These are phyloP conservation scores for Termitomyces sp. DNA, from an alignment of 768 basidiomycete species.

Conservation along the genomic window DNA sequence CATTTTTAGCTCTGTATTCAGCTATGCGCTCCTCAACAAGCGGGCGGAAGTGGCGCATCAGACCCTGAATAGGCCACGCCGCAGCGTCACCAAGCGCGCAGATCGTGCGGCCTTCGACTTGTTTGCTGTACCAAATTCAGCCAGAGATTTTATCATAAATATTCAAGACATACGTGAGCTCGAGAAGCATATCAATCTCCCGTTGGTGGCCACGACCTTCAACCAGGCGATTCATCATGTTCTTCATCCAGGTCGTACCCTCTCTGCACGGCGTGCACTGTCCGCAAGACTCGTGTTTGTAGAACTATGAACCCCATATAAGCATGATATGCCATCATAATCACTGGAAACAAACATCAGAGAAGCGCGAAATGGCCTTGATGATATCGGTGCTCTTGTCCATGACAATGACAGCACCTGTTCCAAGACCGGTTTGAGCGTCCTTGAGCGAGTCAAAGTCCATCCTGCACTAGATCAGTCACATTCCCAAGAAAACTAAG, in stretches of 20 bases:
- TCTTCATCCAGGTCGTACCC: conserved; percentile 99
- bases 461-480: conserved; percentile 54
- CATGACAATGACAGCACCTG: conserved; percentile 99
- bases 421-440: conserved; percentile 93
- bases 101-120: conserved; percentile 95
- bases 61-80: conserved; percentile 97
- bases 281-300: conserved; percentile 98
- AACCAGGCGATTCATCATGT: conserved; percentile 98
- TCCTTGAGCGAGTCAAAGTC: conserved; percentile 98
- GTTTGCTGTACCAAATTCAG: conserved; percentile 54
- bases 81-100: conserved; percentile 97
- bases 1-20: conserved; percentile 67
- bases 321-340: background rate
- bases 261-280: conserved; percentile 95
- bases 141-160: background rate
- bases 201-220: conserved; percentile 86
- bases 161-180: conserved; percentile 65
- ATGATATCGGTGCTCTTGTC: conserved; percentile 96
- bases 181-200: conserved; percentile 98
- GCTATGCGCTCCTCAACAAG: conserved; percentile 88
- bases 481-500: background rate
- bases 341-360: conserved; percentile 42
- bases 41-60: conserved; percentile 97
- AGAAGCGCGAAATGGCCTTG: conserved; percentile 89
- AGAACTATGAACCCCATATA: conserved; percentile 52